These are phyloP conservation scores for Lentinula detonsa DNA, from an alignment of 768 basidiomycete genomes.

Conservation along the genomic window DNA sequence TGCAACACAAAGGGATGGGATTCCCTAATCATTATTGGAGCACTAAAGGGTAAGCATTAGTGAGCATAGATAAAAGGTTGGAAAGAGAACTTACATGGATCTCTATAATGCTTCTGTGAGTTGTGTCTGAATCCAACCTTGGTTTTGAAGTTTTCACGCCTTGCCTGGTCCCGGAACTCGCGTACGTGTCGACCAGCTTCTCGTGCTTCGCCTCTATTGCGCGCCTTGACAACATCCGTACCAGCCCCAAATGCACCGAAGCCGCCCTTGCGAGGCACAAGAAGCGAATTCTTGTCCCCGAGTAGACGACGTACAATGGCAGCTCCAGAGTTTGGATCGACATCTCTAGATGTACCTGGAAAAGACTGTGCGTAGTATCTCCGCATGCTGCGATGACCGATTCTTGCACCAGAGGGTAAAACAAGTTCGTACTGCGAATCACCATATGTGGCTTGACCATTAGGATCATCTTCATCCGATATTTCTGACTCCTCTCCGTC, in stretches of 20 bases:
- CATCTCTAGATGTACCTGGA: slow-evolving; percentile 34
- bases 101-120: slow-evolving; percentile 83
- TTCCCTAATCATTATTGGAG: slow-evolving; percentile 17
- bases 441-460: slow-evolving; percentile 63
- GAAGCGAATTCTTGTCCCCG: slow-evolving; percentile 75
- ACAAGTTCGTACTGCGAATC: slow-evolving; percentile 84
- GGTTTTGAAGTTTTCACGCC: slow-evolving; percentile 80
- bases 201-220: slow-evolving; percentile 92
- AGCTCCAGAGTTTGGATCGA: slow-evolving; percentile 67
- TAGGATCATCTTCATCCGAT: slow-evolving; percentile 35
- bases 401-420: slow-evolving; percentile 85
- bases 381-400: slow-evolving; percentile 86
- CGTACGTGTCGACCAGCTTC: slow-evolving; percentile 85
- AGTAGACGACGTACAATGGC: slow-evolving; percentile 74
- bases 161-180: slow-evolving; percentile 76
- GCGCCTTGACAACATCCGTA: slow-evolving; percentile 78
- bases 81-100: slow-evolving; percentile 32
- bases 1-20: neutral
- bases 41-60: slow-evolving; percentile 16
- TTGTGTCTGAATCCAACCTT: slow-evolving; percentile 76
- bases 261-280: slow-evolving; percentile 81
- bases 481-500: slow-evolving; percentile 33
- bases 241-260: slow-evolving; percentile 84
- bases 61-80: slow-evolving; percentile 2
- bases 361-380: slow-evolving; percentile 86